Conservation (phyloP, 2,329 filamentous ascomycete genomes). For the Huntiella bhutanensis region DNA sequence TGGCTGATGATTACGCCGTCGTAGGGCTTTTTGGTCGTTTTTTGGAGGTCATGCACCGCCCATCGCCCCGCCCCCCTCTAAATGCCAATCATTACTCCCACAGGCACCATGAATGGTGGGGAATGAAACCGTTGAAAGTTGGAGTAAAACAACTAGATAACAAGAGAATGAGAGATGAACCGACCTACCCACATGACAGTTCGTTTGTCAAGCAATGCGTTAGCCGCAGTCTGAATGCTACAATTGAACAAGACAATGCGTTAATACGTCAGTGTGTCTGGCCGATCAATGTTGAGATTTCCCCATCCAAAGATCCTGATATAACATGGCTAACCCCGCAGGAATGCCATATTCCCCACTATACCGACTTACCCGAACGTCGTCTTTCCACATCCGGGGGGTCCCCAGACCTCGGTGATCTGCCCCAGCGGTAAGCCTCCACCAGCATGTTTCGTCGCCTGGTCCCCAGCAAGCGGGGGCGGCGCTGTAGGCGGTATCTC, state of each 20-base stretch:
- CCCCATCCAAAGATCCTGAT: not conserved
- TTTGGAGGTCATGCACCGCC: too few species aligned
- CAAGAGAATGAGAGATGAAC: conserved; percentile 18
- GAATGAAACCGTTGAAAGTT: not conserved
- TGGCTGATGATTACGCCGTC: too few species aligned
- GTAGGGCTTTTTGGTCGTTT: too few species aligned
- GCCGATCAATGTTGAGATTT: not conserved
- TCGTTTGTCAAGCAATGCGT: conserved; percentile 39
- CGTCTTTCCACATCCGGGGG: conserved; percentile 72
- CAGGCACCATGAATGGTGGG: not conserved
- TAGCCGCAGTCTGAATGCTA: conserved; percentile 52
- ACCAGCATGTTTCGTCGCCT: conserved; percentile 2
- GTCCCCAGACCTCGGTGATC: conserved; percentile 74
- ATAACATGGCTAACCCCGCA: too few species aligned
- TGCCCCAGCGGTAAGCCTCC: conserved; percentile 56
- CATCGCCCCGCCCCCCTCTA: not conserved
- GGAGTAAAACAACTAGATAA: not conserved
- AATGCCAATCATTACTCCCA: not conserved
- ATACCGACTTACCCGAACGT: conserved; percentile 47
- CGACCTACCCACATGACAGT: conserved; percentile 69
- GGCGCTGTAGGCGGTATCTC: too few species aligned
- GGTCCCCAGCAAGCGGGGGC: too few species aligned
- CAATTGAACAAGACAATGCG: conserved; percentile 8
- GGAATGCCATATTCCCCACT: not conserved
- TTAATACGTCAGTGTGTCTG: not conserved